Base-by-base conservation (phyloP, 1,284 basidiomycete species). In the Meira miltonrushii region DNA sequence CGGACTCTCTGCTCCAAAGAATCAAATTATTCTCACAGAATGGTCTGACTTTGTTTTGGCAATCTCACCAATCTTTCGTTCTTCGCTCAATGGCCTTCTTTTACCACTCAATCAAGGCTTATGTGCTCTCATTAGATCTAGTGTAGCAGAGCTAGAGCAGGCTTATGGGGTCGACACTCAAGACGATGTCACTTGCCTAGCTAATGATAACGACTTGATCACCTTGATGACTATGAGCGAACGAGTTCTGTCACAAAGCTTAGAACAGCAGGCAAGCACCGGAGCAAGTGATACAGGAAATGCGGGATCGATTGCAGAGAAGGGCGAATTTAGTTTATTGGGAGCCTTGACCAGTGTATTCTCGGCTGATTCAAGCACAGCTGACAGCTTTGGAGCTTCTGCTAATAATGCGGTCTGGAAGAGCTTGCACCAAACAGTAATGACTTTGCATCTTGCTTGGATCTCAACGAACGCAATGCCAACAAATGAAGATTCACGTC, bases 11-110 rank as follows among this genome's bases (percentile, higher is more conserved):
- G 78, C 82, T 4, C 80, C 83, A 5, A 80, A 83, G 21, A 94
- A 93, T 78, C 85, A 87, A 19, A 83, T 89, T 1, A 83, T 93
- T 21, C 79, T 95, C 12, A 91, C 94, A 72, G 90, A 95, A 74
- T 98, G 94, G 94, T 83, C 96, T 21, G 94, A 97, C 78, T 97
- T 98, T 75, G 83, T 96, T 58, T 83, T 96, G 55, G 90, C 90
- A 87, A 89, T 90, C 0, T 81, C 93, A 8, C 87, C 90, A 0
- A 87, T 89, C 67, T 89, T 90, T 71, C 88, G 89, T 61, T 85
- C 86, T 46, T 81, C 84, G 21, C 80, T 90, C 7, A 84, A 85
- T 44, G 79, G 82, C 13, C 82, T 88, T 41, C 81, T 95, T n/a
- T 81, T 85, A 13, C 87, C 90, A 1, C 81, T 98, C 21, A 87